Evolutionary conservation across 495 filamentous ascomycete genomes (phyloP).

Genomic region (Tuber umbilicatum): DNA sequence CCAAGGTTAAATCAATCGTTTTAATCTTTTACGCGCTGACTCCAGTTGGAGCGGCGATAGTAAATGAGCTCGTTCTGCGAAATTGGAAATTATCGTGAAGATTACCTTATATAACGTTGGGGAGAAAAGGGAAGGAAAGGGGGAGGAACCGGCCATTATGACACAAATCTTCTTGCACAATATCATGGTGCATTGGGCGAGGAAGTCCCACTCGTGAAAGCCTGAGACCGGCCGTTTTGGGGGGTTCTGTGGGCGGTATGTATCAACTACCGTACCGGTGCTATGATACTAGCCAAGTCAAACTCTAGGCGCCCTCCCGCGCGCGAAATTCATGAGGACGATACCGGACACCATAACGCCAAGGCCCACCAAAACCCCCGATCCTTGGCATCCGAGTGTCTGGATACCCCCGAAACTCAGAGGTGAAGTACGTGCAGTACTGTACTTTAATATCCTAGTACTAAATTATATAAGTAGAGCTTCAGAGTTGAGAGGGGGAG

Average conservation of each 20-base stretch:
- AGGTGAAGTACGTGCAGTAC: too few species aligned
- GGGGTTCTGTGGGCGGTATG: background rate
- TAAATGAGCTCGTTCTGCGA: background rate
- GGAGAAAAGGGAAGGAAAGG: background rate
- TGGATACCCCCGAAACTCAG: too few species aligned
- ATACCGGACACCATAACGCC: too few species aligned
- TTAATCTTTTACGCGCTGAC: background rate
- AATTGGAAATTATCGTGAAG: background rate
- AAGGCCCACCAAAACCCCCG: too few species aligned
- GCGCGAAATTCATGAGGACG: too few species aligned
- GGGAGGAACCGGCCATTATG: background rate
- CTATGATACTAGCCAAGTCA: background rate
- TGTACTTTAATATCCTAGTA: background rate
- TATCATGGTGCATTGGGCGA: background rate
- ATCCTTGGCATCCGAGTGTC: too few species aligned
- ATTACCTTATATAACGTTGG: background rate
- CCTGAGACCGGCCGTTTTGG: background rate
- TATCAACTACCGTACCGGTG: too few species aligned
- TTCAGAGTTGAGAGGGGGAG: background rate
- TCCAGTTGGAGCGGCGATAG: background rate
- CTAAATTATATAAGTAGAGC: background rate
- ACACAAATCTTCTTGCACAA: background rate
- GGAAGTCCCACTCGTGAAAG: background rate
- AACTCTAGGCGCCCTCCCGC: background rate
- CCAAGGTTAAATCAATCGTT: background rate